Percentiles rank a stretch among this genome's conserved stretches.
These are phyloP conservation scores for Allantophomopsis lycopodina DNA, from an alignment of 2,329 filamentous ascomycete genomes.

Conservation along the genomic window DNA sequence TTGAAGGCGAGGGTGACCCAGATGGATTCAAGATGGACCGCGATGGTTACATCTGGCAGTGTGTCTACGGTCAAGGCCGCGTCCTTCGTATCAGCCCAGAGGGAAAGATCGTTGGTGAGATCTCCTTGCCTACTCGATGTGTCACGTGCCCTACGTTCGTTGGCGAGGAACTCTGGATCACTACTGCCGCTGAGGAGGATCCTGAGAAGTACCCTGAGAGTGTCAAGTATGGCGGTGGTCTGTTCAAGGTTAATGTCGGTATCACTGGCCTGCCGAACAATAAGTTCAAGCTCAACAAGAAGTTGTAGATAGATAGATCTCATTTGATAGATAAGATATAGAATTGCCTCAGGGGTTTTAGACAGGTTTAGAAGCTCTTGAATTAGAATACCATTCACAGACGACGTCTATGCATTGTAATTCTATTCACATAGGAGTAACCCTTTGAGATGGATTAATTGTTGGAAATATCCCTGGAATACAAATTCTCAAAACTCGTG, in stretches of 20 bases:
- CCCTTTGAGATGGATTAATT: no score
- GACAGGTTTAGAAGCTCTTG: no score
- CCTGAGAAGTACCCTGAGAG: conserved; percentile 47
- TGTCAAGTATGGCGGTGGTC: conserved; percentile 49
- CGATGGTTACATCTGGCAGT: conserved; percentile 80
- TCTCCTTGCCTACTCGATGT: conserved; percentile 64
- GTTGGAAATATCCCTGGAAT: no score
- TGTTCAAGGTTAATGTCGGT: conserved; percentile 70
- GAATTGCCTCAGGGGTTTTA: no score
- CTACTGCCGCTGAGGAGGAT: conserved; percentile 55
- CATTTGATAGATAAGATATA: no score
- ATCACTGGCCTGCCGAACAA: conserved; percentile 48
- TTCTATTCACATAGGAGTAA: no score
- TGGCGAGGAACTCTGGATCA: conserved; percentile 65
- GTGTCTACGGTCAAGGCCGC: conserved; percentile 64
- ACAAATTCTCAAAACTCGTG: no score
- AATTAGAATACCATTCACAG: no score
- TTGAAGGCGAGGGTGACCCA: conserved; percentile 52
- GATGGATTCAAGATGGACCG: conserved; percentile 79
- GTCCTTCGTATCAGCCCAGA: conserved; percentile 57
- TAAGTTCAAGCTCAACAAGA: conserved; percentile 37
- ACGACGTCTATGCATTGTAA: no score
- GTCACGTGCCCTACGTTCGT: conserved; percentile 73
- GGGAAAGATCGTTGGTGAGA: conserved; percentile 60
- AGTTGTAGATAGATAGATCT: no score